Conservation (phyloP, 2,329 filamentous ascomycete genomes). For the Diaporthe aspalathi region DNA sequence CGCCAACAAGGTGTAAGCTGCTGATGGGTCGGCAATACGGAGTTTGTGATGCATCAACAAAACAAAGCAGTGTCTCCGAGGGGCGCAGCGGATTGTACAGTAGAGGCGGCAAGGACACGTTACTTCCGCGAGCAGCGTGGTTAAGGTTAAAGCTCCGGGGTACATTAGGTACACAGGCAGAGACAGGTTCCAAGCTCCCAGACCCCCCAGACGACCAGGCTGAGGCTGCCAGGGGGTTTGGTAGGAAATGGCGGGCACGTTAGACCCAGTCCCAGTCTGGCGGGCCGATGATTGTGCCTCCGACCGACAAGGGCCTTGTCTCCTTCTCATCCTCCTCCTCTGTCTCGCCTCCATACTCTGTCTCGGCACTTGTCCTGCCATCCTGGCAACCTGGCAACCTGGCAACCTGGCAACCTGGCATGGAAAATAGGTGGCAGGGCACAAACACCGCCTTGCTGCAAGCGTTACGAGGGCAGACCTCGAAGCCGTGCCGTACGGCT, state of each 20-base stretch:
- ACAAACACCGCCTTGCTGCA: no score
- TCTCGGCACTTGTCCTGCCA: neutral
- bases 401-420: no score
- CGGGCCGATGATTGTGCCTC: conserved; percentile 24
- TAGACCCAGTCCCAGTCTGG: conserved; percentile 25
- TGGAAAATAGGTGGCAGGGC: no score
- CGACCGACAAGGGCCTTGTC: conserved; percentile 7
- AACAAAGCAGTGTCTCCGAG: neutral
- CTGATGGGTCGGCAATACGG: neutral
- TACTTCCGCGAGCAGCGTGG: neutral
- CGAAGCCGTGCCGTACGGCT: neutral
- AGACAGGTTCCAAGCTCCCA: no score
- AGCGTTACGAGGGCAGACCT: neutral
- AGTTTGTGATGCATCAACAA: neutral
- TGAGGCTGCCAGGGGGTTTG: no score
- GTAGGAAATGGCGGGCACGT: neutral
- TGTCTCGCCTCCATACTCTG: neutral
- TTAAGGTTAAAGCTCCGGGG: neutral
- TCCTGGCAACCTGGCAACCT: no score
- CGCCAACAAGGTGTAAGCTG: neutral
- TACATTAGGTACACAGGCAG: neutral
- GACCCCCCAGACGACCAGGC: no score
- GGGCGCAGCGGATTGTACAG: no score
- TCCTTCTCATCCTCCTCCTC: neutral
- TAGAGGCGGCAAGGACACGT: conserved; percentile 6